Percentiles rank a stretch among this genome's conserved stretches.
Conservation (phyloP, 306 rosid genomes). For the Casuarina glauca region DNA sequence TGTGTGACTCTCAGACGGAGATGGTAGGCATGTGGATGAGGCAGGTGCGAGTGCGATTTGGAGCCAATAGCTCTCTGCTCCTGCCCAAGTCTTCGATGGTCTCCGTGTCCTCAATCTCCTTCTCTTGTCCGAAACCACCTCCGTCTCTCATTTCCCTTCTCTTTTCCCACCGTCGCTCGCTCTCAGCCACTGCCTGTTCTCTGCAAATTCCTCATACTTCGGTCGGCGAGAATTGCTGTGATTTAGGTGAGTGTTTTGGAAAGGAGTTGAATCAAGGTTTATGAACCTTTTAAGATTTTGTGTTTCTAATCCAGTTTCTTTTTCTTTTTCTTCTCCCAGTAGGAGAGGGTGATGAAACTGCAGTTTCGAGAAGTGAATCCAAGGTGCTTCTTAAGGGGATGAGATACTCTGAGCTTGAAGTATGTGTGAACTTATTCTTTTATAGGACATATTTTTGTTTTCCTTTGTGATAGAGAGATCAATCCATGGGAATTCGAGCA, state of each 20-base stretch:
- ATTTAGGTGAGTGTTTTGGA: constrained; percentile 35
- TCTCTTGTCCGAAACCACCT: constrained; percentile 30
- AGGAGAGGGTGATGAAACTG: constrained; percentile 28
- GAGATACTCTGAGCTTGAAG: constrained; percentile 73
- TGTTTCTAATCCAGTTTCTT: neutral
- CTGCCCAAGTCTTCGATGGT: constrained; percentile 29
- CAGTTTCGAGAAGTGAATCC: constrained; percentile 29
- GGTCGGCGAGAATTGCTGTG: constrained; percentile 24
- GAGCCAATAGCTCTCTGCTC: constrained; percentile 22
- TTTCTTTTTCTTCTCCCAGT: constrained; percentile 3
- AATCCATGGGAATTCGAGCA: too few relatives aligned
- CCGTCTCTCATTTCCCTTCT: constrained; percentile 25
- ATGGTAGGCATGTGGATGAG: constrained; percentile 43
- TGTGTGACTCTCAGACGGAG: neutral
- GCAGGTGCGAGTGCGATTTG: constrained; percentile 34
- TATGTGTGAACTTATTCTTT: constrained; percentile 19
- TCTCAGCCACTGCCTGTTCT: constrained; percentile 38
- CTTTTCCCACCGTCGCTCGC: constrained; percentile 36
- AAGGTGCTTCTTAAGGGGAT: constrained; percentile 79
- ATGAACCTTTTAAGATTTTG: neutral
- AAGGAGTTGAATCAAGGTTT: neutral
- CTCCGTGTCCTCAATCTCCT: constrained; percentile 19
- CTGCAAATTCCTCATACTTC: constrained; percentile 30
- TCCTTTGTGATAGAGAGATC: neutral
- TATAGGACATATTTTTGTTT: neutral